Conservation (phyloP, 345 rosid genomes). For the Heritiera littoralis region DNA sequence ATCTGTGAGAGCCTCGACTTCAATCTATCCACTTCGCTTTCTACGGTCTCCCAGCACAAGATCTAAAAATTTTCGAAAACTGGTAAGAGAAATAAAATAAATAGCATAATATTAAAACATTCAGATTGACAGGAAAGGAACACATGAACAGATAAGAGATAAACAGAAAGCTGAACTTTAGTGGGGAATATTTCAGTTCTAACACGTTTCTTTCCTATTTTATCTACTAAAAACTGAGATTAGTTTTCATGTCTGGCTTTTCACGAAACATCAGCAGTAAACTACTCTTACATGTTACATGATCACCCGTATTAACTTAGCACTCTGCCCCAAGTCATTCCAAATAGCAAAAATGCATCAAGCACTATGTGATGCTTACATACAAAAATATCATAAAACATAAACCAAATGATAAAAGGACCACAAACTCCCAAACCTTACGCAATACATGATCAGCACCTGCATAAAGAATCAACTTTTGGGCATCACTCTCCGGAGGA, state of each 20-base stretch:
- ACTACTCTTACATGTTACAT: slow-evolving; percentile 4
- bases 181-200: neutral
- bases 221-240: neutral
- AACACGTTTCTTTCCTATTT: neutral
- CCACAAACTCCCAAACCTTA: slow-evolving; percentile 60
- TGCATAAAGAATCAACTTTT: slow-evolving; percentile 19
- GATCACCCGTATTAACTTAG: neutral
- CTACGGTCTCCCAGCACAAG: slow-evolving; percentile 62
- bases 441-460: slow-evolving; percentile 66
- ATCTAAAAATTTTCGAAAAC: slow-evolving; percentile 51
- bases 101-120: neutral
- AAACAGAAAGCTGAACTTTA: slow-evolving; percentile 4
- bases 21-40: slow-evolving; percentile 58
- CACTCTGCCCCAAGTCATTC: neutral
- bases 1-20: slow-evolving; percentile 67
- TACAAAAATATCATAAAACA: neutral
- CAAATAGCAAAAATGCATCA: neutral
- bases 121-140: neutral
- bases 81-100: slow-evolving; percentile 12
- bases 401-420: slow-evolving; percentile 9
- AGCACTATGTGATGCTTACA: neutral
- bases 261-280: neutral
- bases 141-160: neutral
- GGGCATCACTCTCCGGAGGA: slow-evolving; percentile 44
- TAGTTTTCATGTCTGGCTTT: neutral